These are phyloP conservation scores for Musa troglodytarum DNA, from an alignment of 176 grass and related monocot genomes.

Conservation along the genomic window DNA sequence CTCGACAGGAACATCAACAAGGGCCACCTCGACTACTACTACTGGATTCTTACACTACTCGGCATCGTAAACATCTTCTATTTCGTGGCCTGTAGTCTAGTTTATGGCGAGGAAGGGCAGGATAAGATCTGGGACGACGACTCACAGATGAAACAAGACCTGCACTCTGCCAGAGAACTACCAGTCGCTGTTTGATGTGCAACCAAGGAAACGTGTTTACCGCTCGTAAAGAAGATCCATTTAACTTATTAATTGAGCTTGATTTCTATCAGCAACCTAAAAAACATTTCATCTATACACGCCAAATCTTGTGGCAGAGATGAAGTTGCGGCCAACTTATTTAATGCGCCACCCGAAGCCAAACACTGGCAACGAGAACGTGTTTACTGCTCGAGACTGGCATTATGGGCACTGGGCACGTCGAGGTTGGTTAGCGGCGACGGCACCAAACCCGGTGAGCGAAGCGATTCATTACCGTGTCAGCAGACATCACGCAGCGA, in stretches of 20 bases:
- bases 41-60: conserved; percentile 38
- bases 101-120: conserved; percentile 43
- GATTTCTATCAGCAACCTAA: no score
- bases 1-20: conserved; percentile 27
- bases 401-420: neutral
- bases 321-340: no score
- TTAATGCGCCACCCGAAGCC: no score
- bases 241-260: no score
- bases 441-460: neutral
- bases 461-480: neutral
- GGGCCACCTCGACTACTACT: conserved; percentile 52
- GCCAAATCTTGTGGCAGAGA: no score
- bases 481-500: neutral
- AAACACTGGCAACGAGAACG: no score
- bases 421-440: neutral
- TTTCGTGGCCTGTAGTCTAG: conserved; percentile 44
- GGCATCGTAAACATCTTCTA: conserved; percentile 23
- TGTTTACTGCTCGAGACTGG: neutral
- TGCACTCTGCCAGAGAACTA: neutral
- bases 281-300: no score
- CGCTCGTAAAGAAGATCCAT: no score
- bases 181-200: neutral
- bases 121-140: conserved; percentile 44
- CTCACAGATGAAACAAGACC: neutral
- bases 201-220: no score